Evolutionary conservation across 1,284 basidiomycete genomes (phyloP).

Genomic region (Gomphus sp.): DNA sequence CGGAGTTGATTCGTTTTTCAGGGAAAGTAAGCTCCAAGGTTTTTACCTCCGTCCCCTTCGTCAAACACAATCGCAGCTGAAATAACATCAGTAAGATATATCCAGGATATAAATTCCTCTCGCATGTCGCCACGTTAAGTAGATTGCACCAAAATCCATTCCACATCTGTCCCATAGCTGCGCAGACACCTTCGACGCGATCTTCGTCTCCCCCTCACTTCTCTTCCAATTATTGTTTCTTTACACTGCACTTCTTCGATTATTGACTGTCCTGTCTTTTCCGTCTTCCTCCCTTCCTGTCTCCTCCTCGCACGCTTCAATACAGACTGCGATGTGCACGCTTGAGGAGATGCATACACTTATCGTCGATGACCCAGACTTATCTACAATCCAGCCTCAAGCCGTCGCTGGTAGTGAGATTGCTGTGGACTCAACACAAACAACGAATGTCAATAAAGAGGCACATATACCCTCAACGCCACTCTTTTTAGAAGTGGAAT

Average conservation of each 20-base stretch:
- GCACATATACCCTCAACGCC: not conserved
- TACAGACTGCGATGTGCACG: not conserved
- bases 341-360: slow-evolving; percentile 3
- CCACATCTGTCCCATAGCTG: not conserved
- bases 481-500: not conserved
- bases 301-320: not conserved
- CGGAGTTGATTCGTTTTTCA: slow-evolving; percentile 8
- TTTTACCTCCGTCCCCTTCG: no score
- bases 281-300: not conserved
- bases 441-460: not conserved
- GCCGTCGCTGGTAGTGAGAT: no score
- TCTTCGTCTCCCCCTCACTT: not conserved
- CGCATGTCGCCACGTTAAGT: not conserved
- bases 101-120: not conserved
- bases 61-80: no score
- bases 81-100: no score
- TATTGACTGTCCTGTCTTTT: not conserved
- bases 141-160: not conserved
- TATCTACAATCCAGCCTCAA: slow-evolving; percentile 63
- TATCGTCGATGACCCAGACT: slow-evolving; percentile 35
- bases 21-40: no score
- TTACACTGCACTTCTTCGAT: not conserved
- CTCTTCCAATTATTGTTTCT: not conserved
- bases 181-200: not conserved
- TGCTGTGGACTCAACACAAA: no score